Evolutionary conservation across 1,139 yeast species (phyloP), one percentile per base, ranked within the genome.

Genomic region (Scheffersomyces cryptocercus): DNA sequence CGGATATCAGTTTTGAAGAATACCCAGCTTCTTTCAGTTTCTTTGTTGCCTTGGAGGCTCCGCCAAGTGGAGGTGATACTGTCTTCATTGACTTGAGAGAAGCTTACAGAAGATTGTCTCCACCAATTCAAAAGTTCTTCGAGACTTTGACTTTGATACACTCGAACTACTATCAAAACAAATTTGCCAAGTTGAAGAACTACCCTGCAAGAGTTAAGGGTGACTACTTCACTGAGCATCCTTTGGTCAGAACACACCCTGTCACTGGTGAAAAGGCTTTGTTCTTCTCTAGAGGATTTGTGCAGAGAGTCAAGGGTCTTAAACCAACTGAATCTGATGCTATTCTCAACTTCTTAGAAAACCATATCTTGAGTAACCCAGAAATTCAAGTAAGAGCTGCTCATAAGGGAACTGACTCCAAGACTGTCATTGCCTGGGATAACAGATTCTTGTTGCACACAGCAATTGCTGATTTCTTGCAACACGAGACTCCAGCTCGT

Each of bases 31-130:
- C 65, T 20, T 64, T 64, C 43, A 58, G 66, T 2, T 52, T 64
- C 44, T 65, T 65, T 43, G 67, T 59, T 40, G 68, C 65, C 20
- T 59, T 65, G 44, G 68, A 65, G 44, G 64, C 66, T 30, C 69
- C 69, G 5, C 55, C 56, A 15, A 48, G 57, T 7, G 70, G 70
- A 39, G 70, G 70, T 39, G 70, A 65, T 46, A 65, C 70, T 12
- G 67, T 65, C 7, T 65, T 64, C 47, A 51, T 64, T 24, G 70
- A 65, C 48, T 55, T 63, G 28, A 58, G 63, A 49, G 68, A 63
- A 40, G 70, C 70, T 5, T 65, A 61, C 51, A 59, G 52, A 39
- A 55, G 69, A 45, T 61, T 65, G 46, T 64, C 68, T 1, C 68
- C 69, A 26, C 45, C 58, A 7, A 54, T 61, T 45, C 61, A 62